phyloP scores from a whole-genome alignment of 768 basidiomycete species.

The Nevesoporus exiguus region DNA sequence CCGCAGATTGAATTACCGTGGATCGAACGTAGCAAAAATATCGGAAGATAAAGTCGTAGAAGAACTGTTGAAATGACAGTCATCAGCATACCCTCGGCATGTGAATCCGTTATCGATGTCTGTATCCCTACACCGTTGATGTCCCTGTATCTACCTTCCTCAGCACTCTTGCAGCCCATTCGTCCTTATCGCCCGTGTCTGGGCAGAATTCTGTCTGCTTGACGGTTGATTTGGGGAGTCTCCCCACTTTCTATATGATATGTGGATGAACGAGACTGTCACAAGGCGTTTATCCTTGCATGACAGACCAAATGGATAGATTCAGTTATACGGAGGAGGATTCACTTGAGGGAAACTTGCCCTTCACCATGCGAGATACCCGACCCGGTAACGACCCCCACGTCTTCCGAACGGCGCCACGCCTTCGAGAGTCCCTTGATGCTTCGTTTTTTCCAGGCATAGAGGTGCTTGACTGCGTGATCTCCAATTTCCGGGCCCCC shows the following conservation, averaged over 20 bases:
- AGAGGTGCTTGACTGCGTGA: not conserved
- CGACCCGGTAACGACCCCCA: not conserved
- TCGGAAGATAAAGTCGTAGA: slow-evolving; percentile 82
- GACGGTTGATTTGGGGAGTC: slow-evolving; percentile 2
- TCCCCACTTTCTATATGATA: slow-evolving; percentile 1
- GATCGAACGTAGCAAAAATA: slow-evolving; percentile 76
- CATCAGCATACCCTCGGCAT: slow-evolving; percentile 26
- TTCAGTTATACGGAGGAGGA: not conserved
- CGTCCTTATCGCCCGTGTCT: slow-evolving; percentile 10
- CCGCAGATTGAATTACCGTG: slow-evolving; percentile 82
- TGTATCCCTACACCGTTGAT: slow-evolving; percentile 26
- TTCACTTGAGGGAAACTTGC: not conserved
- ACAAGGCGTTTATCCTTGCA: slow-evolving; percentile 4
- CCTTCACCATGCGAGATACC: not conserved
- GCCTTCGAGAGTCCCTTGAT: not conserved
- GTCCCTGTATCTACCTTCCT: slow-evolving; percentile 25
- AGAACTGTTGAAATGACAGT: slow-evolving; percentile 65
- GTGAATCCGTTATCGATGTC: slow-evolving; percentile 18
- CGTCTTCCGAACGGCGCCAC: not conserved
- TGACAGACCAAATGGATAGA: slow-evolving; percentile 1
- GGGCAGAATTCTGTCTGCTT: slow-evolving; percentile 6
- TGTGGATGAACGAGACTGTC: slow-evolving; percentile 6
- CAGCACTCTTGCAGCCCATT: slow-evolving; percentile 14
- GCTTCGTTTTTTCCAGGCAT: not conserved
- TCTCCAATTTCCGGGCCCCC: slow-evolving; percentile 2